Conservation (phyloP, 352 stramenopile species). For the Phytophthora foliorum region DNA sequence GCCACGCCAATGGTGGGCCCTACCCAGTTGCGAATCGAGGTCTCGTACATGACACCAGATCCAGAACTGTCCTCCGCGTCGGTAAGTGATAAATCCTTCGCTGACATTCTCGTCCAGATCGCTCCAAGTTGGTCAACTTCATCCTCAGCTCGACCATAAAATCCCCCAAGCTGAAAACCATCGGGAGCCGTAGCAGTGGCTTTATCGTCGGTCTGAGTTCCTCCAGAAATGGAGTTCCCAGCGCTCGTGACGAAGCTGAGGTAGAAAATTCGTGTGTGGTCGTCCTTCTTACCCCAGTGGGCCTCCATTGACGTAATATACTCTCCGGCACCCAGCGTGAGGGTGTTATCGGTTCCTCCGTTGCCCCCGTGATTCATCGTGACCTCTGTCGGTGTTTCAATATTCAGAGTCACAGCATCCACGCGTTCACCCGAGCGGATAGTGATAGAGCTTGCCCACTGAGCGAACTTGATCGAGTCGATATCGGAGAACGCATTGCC, state of each 20-base stretch:
- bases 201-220: slow-evolving; percentile 29
- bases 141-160: slow-evolving; percentile 32
- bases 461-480: slow-evolving; percentile 24
- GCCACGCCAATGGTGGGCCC: slow-evolving; percentile 26
- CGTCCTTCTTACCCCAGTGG: slow-evolving; percentile 37
- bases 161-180: slow-evolving; percentile 30
- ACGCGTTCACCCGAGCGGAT: slow-evolving; percentile 29
- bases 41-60: slow-evolving; percentile 20
- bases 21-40: slow-evolving; percentile 36
- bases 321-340: slow-evolving; percentile 29
- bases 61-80: slow-evolving; percentile 11
- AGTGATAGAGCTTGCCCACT: slow-evolving; percentile 25
- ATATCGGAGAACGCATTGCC: slow-evolving; percentile 35
- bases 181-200: slow-evolving; percentile 22
- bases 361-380: slow-evolving; percentile 30
- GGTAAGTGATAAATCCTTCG: slow-evolving; percentile 17
- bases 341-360: slow-evolving; percentile 21
- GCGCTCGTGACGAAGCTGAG: slow-evolving; percentile 31
- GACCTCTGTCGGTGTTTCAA: slow-evolving; percentile 14
- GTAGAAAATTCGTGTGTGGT: slow-evolving; percentile 34
- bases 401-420: slow-evolving; percentile 28
- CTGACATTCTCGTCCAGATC: slow-evolving; percentile 38
- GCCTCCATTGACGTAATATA: slow-evolving; percentile 38
- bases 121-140: slow-evolving; percentile 36
- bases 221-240: slow-evolving; percentile 34